These are phyloP conservation scores for Parastagonospora avenae DNA, from an alignment of 2,329 filamentous ascomycete genomes.

Conservation along the genomic window DNA sequence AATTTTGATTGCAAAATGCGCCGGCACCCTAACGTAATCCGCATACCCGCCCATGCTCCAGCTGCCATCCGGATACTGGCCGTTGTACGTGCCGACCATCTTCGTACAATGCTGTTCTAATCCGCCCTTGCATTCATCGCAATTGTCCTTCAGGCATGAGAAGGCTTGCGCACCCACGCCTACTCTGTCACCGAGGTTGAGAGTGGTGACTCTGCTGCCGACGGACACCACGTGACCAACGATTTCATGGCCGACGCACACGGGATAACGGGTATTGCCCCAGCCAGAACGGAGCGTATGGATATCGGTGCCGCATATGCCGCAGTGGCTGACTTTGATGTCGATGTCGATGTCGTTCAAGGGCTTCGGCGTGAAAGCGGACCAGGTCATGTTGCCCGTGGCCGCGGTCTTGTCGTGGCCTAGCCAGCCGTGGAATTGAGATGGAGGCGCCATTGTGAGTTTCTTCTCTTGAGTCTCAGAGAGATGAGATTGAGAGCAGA, in stretches of 20 bases:
- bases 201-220: slow-evolving; percentile 45
- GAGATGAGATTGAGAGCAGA: background rate
- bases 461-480: background rate
- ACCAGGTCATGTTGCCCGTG: slow-evolving; percentile 61
- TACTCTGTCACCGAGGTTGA: slow-evolving; percentile 66
- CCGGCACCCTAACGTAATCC: slow-evolving; percentile 59
- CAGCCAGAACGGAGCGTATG: slow-evolving; percentile 51
- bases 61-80: slow-evolving; percentile 60
- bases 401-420: slow-evolving; percentile 56
- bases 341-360: slow-evolving; percentile 42
- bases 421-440: slow-evolving; percentile 64
- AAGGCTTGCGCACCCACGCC: slow-evolving; percentile 59
- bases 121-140: slow-evolving; percentile 58
- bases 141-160: slow-evolving; percentile 54
- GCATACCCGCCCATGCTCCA: slow-evolving; percentile 71
- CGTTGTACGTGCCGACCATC: slow-evolving; percentile 65
- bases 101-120: slow-evolving; percentile 51
- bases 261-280: slow-evolving; percentile 52
- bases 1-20: slow-evolving; percentile 65
- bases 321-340: slow-evolving; percentile 41
- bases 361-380: slow-evolving; percentile 53
- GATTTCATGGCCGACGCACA: slow-evolving; percentile 51
- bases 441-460: slow-evolving; percentile 31
- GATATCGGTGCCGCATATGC: slow-evolving; percentile 46
- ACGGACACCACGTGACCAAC: slow-evolving; percentile 47